Percentiles rank a stretch among this genome's conserved stretches.
Conservation (phyloP, 768 basidiomycete species). For the Boletus sp. region DNA sequence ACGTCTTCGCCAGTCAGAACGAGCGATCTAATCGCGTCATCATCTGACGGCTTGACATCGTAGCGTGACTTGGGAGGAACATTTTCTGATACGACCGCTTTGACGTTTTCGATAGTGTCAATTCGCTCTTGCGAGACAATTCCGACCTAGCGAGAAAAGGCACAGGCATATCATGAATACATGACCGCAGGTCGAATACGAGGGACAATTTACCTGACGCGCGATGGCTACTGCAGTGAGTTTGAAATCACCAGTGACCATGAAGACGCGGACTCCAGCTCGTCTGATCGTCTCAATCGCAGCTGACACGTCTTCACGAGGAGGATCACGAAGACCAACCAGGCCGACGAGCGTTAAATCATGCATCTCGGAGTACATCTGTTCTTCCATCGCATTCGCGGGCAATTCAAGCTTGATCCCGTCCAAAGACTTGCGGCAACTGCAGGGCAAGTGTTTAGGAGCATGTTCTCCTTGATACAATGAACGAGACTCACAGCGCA, state of each 20-base stretch:
- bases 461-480: neutral
- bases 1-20: conserved; percentile 48
- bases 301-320: conserved; percentile 47
- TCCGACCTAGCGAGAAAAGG: conserved; percentile 34
- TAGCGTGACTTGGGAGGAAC: conserved; percentile 13
- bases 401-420: conserved; percentile 20
- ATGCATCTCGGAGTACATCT: conserved; percentile 36
- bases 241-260: conserved; percentile 58
- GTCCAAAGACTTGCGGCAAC: conserved; percentile 31
- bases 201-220: conserved; percentile 36
- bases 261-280: conserved; percentile 54
- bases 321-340: conserved; percentile 56
- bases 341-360: conserved; percentile 50
- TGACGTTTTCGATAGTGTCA: conserved; percentile 32
- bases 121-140: conserved; percentile 42
- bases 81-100: conserved; percentile 14
- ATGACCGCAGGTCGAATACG: neutral
- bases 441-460: neutral
- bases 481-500: conserved; percentile 32
- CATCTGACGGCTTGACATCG: conserved; percentile 36
- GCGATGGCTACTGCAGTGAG: conserved; percentile 54
- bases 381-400: conserved; percentile 35
- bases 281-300: conserved; percentile 47
- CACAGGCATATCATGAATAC: neutral
- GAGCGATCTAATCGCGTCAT: conserved; percentile 39